phyloP scores from a whole-genome alignment of 768 basidiomycete species.

The Kwoniella sp. region DNA sequence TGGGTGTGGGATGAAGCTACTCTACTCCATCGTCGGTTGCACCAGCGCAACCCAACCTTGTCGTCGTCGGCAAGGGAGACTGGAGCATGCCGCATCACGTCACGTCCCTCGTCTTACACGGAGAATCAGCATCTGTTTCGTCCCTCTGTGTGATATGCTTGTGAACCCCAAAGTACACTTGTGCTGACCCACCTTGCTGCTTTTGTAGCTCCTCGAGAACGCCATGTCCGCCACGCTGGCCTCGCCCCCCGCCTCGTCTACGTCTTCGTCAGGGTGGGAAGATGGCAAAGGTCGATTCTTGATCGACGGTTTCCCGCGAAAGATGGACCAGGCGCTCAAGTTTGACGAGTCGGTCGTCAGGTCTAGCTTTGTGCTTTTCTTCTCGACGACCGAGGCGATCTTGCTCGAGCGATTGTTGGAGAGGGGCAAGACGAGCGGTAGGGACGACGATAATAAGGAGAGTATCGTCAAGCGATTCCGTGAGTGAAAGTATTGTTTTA shows the following conservation, averaged over 20 bases:
- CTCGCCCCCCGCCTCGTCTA: conserved; percentile 39
- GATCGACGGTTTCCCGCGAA: conserved; percentile 95
- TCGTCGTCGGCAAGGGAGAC: neutral
- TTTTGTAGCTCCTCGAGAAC: conserved; percentile 74
- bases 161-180: neutral
- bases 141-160: neutral
- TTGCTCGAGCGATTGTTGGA: conserved; percentile 84
- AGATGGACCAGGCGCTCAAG: conserved; percentile 94
- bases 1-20: conserved; percentile 30
- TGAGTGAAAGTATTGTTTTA: conserved; percentile 60
- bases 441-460: conserved; percentile 93
- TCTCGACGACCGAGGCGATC: conserved; percentile 80
- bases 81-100: conserved; percentile 4
- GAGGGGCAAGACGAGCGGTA: conserved; percentile 87
- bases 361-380: conserved; percentile 80
- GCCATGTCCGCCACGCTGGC: conserved; percentile 73
- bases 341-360: conserved; percentile 86
- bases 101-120: neutral
- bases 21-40: too few relatives aligned
- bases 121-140: neutral
- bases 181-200: neutral
- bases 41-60: too few relatives aligned
- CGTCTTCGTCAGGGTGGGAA: conserved; percentile 62
- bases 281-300: conserved; percentile 81
- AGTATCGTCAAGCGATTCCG: conserved; percentile 97